Percentiles rank a stretch among this genome's conserved stretches.
These are phyloP conservation scores for Grifola frondosa DNA, from an alignment of 1,284 basidiomycete genomes.

Conservation along the genomic window DNA sequence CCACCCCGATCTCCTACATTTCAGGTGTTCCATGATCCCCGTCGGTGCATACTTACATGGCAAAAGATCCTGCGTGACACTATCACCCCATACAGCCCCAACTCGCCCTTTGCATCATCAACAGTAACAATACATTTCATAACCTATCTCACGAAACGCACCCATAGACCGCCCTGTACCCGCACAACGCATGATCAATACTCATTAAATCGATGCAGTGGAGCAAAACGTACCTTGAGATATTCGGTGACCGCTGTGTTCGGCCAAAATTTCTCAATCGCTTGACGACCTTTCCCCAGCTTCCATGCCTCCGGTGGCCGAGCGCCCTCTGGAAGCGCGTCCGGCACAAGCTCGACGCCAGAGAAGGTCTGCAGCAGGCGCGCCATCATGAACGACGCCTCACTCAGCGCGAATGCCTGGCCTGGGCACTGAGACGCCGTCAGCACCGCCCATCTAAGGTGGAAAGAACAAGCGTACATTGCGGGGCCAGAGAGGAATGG, in stretches of 20 bases:
- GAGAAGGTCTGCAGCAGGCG: conserved; percentile 62
- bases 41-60: no score
- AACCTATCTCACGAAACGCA: no score
- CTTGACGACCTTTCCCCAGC: conserved; percentile 32
- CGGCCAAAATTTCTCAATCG: conserved; percentile 9
- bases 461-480: no score
- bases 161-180: not conserved
- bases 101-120: no score
- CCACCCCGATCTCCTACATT: no score
- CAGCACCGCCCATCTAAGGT: no score
- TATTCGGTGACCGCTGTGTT: conserved; percentile 8
- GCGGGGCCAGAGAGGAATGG: conserved; percentile 60
- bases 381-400: conserved; percentile 29
- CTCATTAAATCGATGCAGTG: not conserved
- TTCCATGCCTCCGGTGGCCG: conserved; percentile 58
- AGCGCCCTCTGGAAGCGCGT: conserved; percentile 56
- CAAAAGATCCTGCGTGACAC: no score
- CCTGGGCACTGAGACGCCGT: conserved; percentile 5
- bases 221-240: conserved; percentile 3
- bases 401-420: conserved; percentile 38
- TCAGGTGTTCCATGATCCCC: no score
- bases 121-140: no score
- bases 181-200: no score
- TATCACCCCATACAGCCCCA: no score
- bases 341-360: conserved; percentile 51